Percentiles rank a stretch among this genome's conserved stretches.
phyloP scores from a whole-genome alignment of 768 basidiomycete genomes.

The Tricholoma flavovirens region DNA sequence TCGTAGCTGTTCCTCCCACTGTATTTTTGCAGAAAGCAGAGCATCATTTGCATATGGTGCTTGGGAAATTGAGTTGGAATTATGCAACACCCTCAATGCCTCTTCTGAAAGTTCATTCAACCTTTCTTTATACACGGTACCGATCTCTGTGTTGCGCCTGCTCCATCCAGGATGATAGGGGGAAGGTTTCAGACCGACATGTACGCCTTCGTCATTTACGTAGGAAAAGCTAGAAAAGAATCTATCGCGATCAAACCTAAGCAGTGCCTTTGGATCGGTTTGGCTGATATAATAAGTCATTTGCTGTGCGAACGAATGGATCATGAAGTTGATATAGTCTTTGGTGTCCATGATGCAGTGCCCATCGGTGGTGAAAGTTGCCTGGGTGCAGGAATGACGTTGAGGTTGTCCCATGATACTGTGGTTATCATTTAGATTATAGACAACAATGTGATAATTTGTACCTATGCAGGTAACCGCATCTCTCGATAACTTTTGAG shows the following conservation, averaged over 20 bases:
- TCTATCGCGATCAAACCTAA: not conserved
- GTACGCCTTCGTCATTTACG: not conserved
- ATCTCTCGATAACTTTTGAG: not conserved
- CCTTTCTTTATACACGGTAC: not conserved
- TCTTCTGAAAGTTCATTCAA: not conserved
- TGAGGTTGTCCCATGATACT: not conserved
- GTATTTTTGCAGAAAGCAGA: not conserved
- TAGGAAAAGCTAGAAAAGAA: constrained; percentile 1
- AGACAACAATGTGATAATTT: not conserved
- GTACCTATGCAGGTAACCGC: not conserved
- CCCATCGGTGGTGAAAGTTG: not conserved
- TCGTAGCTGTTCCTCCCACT: not conserved
- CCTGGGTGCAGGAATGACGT: not conserved
- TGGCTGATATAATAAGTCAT: constrained; percentile 1
- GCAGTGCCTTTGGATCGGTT: not conserved
- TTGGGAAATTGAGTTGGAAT: not conserved
- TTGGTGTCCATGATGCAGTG: not conserved
- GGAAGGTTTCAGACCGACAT: not conserved
- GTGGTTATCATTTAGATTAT: not conserved
- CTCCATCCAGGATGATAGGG: not conserved
- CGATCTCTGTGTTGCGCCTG: not conserved
- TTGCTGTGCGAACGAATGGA: not conserved
- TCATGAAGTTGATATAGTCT: not conserved
- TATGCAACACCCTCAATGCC: not conserved
- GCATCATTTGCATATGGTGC: not conserved